Percentiles rank a stretch among this genome's conserved stretches.
phyloP scores from a whole-genome alignment of 345 rosid species.

The Geranium brycei region DNA sequence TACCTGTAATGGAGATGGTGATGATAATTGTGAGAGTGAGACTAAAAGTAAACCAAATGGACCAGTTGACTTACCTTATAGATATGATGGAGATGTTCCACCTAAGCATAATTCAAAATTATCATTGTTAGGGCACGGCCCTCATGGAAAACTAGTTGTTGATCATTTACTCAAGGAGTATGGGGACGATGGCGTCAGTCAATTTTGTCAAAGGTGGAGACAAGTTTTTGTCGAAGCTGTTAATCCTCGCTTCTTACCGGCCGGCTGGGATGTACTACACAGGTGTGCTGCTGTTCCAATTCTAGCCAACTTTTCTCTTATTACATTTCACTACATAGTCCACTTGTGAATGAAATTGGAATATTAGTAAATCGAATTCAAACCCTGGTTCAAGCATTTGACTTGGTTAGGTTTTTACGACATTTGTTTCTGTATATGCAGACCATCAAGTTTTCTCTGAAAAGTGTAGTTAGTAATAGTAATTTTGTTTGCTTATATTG shows the following conservation, averaged over 20 bases:
- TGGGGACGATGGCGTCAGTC: constrained; percentile 62
- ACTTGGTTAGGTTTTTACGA: too few species aligned
- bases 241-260: constrained; percentile 72
- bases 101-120: constrained; percentile 45
- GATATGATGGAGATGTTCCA: constrained; percentile 16
- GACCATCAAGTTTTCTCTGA: too few species aligned
- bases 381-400: neutral
- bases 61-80: constrained; percentile 11
- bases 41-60: constrained; percentile 10
- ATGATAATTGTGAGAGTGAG: constrained; percentile 17
- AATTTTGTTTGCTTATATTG: too few species aligned
- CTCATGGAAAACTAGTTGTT: constrained; percentile 83
- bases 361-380: neutral
- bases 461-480: neutral
- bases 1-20: constrained; percentile 13
- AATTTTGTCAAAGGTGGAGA: constrained; percentile 93
- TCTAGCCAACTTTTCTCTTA: neutral
- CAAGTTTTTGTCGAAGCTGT: constrained; percentile 72
- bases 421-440: too few species aligned
- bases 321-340: neutral
- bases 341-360: neutral
- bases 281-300: constrained; percentile 22
- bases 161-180: constrained; percentile 42
- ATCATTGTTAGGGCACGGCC: constrained; percentile 91
- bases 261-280: constrained; percentile 86